Evolutionary conservation across 805 yeast species (phyloP).

Genomic region (Torulaspora quercuum): DNA sequence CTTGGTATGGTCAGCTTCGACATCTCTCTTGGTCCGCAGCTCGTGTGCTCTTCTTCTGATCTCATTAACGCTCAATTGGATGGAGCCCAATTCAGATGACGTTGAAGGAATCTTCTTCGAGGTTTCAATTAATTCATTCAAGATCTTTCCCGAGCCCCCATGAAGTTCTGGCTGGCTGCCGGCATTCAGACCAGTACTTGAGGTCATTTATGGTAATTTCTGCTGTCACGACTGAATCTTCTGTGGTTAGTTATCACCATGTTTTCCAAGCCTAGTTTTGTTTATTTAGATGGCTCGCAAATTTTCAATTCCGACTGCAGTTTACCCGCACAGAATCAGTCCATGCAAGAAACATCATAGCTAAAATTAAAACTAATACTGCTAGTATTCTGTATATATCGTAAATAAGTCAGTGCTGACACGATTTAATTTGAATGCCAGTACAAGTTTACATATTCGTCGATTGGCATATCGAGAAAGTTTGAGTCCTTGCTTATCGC

Average conservation of each 20-base stretch:
- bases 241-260: neutral
- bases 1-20: slow-evolving; percentile 49
- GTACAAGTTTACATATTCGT: slow-evolving; percentile 47
- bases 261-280: neutral
- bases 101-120: slow-evolving; percentile 68
- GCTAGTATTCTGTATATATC: too few relatives aligned
- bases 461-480: slow-evolving; percentile 44
- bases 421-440: slow-evolving; percentile 4
- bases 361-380: too few relatives aligned
- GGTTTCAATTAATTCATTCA: slow-evolving; percentile 74
- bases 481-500: slow-evolving; percentile 34
- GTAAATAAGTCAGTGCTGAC: too few relatives aligned
- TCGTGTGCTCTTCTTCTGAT: slow-evolving; percentile 63
- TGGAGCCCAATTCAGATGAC: slow-evolving; percentile 68
- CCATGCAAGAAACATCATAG: too few relatives aligned
- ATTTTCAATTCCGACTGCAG: slow-evolving; percentile 1
- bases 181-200: slow-evolving; percentile 9
- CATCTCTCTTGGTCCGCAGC: slow-evolving; percentile 47
- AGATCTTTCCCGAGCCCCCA: slow-evolving; percentile 25
- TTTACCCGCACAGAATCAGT: too few relatives aligned
- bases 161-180: slow-evolving; percentile 5
- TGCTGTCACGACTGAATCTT: neutral
- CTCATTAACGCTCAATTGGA: slow-evolving; percentile 77
- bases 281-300: neutral
- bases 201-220: slow-evolving; percentile 5